Base-by-base conservation (phyloP, 441 rosid species). In the Erysimum pusillum region DNA sequence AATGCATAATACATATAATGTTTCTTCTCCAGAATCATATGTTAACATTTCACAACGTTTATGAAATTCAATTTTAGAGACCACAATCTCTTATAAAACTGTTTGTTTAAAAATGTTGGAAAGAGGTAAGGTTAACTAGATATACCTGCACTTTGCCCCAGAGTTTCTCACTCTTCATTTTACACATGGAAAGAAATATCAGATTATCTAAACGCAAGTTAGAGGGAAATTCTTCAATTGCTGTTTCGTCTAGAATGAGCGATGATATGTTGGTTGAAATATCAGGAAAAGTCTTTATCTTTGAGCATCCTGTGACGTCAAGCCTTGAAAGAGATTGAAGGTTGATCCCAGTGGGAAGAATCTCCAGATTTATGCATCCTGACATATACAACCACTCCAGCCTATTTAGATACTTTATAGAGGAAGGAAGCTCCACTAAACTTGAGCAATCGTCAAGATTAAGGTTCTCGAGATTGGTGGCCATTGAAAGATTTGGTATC, bases 401-500 rank as follows among this genome's bases (percentile, higher is more conserved):
- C 2, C 46, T 17, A 5, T 44, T 17, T 1, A 74, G 46, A 39
- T 67, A 3, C 0, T 7, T 18, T 60, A 80, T 8, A 4, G 45
- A 70, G 7, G 71, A 68, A 20, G 68, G 77, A 60, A 83, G 58
- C 0, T 54, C 54, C 20, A 22, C 20, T 44, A 80, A 71, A 15
- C 66, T 74, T 2, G 11, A 35, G 15, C 86, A 82, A 11, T 6
- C 0, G 0, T 2, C 1, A 2, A 83, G 65, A 12, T 38, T 25
- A 17, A 83, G 14, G 9, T 8, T 71, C 51, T 75, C 73, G 0
- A 83, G 79, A 68, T 76, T 44, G 0, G 25, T 36, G 7, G 51
- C 51, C 61, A 22, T 67, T 0, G 72, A 38, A 38, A 53, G 51
- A 20, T 83, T n/a, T 15, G 85, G 84, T 0, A 83, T 41, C 25